Percentiles rank a stretch among this genome's conserved stretches.
phyloP scores from a whole-genome alignment of 225 moss, liverwort and hornwort genomes.

The Takakia lepidozioides region DNA sequence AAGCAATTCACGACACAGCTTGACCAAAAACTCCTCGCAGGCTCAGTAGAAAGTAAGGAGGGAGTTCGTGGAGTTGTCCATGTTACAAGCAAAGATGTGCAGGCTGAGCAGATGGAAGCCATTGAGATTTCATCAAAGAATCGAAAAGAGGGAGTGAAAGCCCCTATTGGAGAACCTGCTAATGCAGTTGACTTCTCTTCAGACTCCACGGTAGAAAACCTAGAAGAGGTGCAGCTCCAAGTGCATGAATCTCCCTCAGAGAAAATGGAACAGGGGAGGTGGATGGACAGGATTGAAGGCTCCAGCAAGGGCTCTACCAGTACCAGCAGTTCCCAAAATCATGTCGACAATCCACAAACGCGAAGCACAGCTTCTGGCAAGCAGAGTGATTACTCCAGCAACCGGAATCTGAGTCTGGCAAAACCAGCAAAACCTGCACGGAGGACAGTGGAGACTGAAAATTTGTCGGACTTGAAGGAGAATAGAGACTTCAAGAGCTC shows the following conservation, averaged over 20 bases:
- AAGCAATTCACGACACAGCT: slow-evolving; percentile 63
- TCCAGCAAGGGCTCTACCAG: slow-evolving; percentile 42
- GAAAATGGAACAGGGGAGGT: slow-evolving; percentile 27
- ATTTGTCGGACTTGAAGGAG: slow-evolving; percentile 5
- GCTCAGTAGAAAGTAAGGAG: slow-evolving; percentile 10
- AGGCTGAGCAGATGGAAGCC: not conserved
- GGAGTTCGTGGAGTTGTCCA: too few species aligned
- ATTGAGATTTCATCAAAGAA: not conserved
- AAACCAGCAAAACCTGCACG: slow-evolving; percentile 34
- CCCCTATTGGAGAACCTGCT: not conserved
- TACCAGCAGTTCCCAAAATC: slow-evolving; percentile 11
- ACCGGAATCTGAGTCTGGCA: too few species aligned
- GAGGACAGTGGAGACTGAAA: slow-evolving; percentile 3
- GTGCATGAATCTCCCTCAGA: slow-evolving; percentile 11
- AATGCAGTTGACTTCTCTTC: not conserved
- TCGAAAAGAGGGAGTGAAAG: not conserved
- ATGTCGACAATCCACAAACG: too few species aligned
- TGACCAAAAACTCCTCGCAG: slow-evolving; percentile 60
- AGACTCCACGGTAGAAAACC: slow-evolving; percentile 6
- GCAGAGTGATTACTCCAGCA: too few species aligned
- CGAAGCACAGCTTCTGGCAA: too few species aligned
- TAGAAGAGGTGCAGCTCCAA: too few species aligned
- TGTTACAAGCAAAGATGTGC: too few species aligned
- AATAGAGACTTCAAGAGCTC: slow-evolving; percentile 3
- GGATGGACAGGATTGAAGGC: slow-evolving; percentile 46